Percentiles rank a stretch among this genome's conserved stretches.
These are phyloP conservation scores for Dissophora ornata DNA, from an alignment of 192 early-diverging fungal species.

Conservation along the genomic window DNA sequence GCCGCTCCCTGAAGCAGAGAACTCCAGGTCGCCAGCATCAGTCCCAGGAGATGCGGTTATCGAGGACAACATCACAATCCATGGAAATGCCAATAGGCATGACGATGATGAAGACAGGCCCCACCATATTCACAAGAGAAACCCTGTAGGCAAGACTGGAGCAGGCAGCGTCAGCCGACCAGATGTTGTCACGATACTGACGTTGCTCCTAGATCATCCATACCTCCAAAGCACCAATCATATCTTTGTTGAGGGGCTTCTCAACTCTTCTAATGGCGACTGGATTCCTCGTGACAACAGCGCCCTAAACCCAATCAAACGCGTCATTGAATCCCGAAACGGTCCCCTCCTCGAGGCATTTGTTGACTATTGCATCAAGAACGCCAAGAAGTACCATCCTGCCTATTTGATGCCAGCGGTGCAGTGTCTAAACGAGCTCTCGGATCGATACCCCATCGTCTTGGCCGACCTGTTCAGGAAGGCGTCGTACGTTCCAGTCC, in stretches of 20 bases:
- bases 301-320: slow-evolving; percentile 35
- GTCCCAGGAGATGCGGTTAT: not conserved
- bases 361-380: slow-evolving; percentile 48
- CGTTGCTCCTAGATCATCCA: slow-evolving; percentile 31
- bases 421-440: slow-evolving; percentile 49
- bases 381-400: slow-evolving; percentile 52
- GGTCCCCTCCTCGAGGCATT: slow-evolving; percentile 28
- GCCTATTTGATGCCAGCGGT: slow-evolving; percentile 48
- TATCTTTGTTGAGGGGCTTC: slow-evolving; percentile 38
- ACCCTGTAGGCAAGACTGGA: no score
- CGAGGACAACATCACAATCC: slow-evolving; percentile 12
- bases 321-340: slow-evolving; percentile 43
- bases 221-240: slow-evolving; percentile 27
- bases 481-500: slow-evolving; percentile 44
- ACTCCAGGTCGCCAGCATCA: not conserved
- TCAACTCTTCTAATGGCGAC: slow-evolving; percentile 34
- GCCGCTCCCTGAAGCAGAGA: not conserved
- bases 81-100: slow-evolving; percentile 20
- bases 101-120: slow-evolving; percentile 14
- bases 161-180: no score
- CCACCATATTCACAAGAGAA: no score
- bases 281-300: slow-evolving; percentile 52
- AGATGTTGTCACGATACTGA: slow-evolving; percentile 36
- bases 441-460: slow-evolving; percentile 38
- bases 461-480: slow-evolving; percentile 44